Conservation (phyloP, 2,329 filamentous ascomycete species). For the Saccharata proteae region DNA sequence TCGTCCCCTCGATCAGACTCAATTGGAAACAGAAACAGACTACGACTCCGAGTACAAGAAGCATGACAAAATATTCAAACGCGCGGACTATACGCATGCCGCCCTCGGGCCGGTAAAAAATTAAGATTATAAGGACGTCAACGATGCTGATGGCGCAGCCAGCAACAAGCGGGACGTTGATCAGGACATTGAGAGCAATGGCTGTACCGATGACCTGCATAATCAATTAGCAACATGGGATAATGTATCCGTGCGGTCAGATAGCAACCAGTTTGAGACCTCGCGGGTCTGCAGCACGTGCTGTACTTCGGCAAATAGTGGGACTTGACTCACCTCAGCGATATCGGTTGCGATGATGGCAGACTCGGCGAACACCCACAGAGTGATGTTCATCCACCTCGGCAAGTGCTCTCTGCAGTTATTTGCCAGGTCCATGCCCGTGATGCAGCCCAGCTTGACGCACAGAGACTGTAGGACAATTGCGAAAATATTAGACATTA, state of each 20-base stretch:
- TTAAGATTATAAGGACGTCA: conserved; percentile 43
- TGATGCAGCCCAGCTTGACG: conserved; percentile 44
- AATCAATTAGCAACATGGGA: too few relatives aligned
- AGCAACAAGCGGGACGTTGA: conserved; percentile 42
- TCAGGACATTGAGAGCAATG: conserved; percentile 43
- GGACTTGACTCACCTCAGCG: conserved; percentile 34
- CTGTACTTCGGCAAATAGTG: too few relatives aligned
- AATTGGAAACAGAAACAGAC: conserved; percentile 47
- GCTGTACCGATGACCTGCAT: conserved; percentile 42
- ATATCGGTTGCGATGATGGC: conserved; percentile 49
- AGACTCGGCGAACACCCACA: conserved; percentile 43
- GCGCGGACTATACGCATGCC: conserved; percentile 39
- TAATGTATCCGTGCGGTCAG: neutral
- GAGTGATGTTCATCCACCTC: conserved; percentile 40
- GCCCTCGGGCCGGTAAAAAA: conserved; percentile 42
- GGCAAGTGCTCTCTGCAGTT: conserved; percentile 39
- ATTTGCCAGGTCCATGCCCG: conserved; percentile 37
- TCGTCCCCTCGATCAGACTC: conserved; percentile 37
- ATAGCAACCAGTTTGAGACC: neutral
- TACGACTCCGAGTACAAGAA: conserved; percentile 42
- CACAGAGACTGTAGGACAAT: conserved; percentile 58
- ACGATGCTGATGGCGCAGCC: conserved; percentile 45
- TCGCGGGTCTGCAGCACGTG: neutral
- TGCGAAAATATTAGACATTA: conserved; percentile 58
- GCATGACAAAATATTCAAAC: conserved; percentile 44